Conservation (phyloP, 495 filamentous ascomycete genomes). For the Penicillium odoratum region DNA sequence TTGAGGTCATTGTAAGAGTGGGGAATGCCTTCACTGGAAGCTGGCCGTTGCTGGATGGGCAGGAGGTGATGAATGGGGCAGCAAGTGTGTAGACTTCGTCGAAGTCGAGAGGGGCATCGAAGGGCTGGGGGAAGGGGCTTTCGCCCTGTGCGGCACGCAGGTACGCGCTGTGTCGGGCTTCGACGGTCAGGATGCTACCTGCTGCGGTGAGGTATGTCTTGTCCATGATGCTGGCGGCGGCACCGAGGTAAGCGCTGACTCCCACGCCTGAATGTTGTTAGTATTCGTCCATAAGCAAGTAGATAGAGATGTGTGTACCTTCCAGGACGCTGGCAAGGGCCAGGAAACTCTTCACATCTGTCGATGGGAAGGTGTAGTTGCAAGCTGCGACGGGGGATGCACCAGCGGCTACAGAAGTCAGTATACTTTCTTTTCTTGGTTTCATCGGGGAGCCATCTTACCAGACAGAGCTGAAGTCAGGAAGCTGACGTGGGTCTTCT, state of each 20-base stretch:
- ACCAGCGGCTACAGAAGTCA: conserved; percentile 35
- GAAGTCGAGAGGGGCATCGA: conserved; percentile 57
- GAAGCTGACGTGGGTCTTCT: conserved; percentile 59
- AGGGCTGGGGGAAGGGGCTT: conserved; percentile 54
- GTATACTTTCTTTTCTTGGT: neutral
- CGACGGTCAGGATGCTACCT: conserved; percentile 61
- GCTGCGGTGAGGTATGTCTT: conserved; percentile 58
- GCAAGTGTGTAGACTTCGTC: conserved; percentile 64
- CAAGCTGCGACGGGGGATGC: conserved; percentile 51
- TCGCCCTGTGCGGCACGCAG: conserved; percentile 51
- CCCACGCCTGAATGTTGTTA: conserved; percentile 33
- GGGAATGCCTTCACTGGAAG: conserved; percentile 62
- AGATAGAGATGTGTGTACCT: conserved; percentile 1
- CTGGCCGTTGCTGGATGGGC: conserved; percentile 52
- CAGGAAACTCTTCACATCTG: conserved; percentile 47
- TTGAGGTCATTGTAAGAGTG: conserved; percentile 26
- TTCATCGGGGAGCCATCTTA: conserved; percentile 12
- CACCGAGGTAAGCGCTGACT: conserved; percentile 61
- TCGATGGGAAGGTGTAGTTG: conserved; percentile 58
- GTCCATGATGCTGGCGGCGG: conserved; percentile 56
- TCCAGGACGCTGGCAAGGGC: conserved; percentile 56
- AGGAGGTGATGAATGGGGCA: conserved; percentile 57
- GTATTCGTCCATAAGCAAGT: neutral
- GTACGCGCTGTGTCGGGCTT: conserved; percentile 60
- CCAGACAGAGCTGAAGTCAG: conserved; percentile 51